Conservation (phyloP, 805 yeast genomes). For the Sugiyamaella valdiviana region DNA sequence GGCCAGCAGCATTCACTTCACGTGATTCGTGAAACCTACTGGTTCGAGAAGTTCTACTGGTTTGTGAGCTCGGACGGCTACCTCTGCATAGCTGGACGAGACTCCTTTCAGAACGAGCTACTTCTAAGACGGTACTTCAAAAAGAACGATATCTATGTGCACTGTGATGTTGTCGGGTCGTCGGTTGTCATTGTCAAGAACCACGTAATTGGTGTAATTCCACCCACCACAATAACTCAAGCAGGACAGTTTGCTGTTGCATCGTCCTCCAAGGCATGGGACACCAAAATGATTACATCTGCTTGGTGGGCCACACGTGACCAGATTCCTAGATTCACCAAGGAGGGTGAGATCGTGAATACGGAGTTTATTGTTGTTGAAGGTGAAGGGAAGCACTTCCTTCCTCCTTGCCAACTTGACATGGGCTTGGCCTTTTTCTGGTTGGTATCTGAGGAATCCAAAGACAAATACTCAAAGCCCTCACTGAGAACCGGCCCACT, state of each 20-base stretch:
- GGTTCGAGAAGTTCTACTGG: constrained; percentile 96
- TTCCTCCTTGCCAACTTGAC: constrained; percentile 72
- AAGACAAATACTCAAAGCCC: constrained; percentile 27
- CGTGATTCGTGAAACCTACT: constrained; percentile 62
- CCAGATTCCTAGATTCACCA: constrained; percentile 55
- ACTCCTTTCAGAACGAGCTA: constrained; percentile 70
- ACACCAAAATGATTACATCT: constrained; percentile 68
- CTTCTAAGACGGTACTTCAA: constrained; percentile 72
- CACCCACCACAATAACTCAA: constrained; percentile 83
- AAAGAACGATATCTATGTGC: constrained; percentile 64
- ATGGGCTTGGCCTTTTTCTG: constrained; percentile 87
- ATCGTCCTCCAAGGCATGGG: constrained; percentile 70
- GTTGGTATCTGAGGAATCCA: constrained; percentile 53
- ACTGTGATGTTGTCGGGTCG: constrained; percentile 68
- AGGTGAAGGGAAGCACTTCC: constrained; percentile 45
- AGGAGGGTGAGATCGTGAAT: constrained; percentile 47
- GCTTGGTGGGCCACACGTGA: constrained; percentile 78
- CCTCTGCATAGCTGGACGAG: constrained; percentile 81
- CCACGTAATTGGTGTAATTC: constrained; percentile 64
- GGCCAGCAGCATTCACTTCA: constrained; percentile 41
- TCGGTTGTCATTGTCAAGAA: constrained; percentile 75
- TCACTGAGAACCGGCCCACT: constrained; percentile 10
- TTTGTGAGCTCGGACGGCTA: constrained; percentile 87
- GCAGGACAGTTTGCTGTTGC: constrained; percentile 84
- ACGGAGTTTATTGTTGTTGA: constrained; percentile 56